phyloP scores from a whole-genome alignment of 179 eudicot species.

The Actinidia chinensis region DNA sequence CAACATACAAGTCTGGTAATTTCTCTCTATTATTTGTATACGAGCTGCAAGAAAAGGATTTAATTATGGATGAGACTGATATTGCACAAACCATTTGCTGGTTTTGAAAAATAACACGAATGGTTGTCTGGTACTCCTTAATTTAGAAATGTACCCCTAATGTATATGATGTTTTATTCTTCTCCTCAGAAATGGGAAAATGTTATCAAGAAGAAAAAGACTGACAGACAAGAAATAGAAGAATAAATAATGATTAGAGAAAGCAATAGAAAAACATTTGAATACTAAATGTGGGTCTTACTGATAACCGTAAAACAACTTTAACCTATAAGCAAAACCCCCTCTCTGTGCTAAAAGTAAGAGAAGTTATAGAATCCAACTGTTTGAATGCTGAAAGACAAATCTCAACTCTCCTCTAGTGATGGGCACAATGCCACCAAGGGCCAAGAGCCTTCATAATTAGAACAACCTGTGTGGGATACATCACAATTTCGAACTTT shows the following conservation, averaged over 20 bases:
- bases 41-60: neutral
- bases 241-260: neutral
- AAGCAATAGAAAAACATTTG: neutral
- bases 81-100: too few relatives aligned
- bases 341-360: neutral
- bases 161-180: too few relatives aligned
- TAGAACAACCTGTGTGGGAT: too few relatives aligned
- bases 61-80: neutral
- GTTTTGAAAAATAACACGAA: too few relatives aligned
- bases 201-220: neutral
- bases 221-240: neutral
- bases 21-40: neutral
- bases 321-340: neutral
- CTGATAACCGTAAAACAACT: neutral
- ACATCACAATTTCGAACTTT: neutral
- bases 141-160: neutral
- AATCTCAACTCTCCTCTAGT: neutral
- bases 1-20: conserved; percentile 61
- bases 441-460: neutral
- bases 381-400: neutral
- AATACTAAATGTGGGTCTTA: neutral
- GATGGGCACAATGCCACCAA: too few relatives aligned
- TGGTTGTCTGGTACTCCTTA: too few relatives aligned
- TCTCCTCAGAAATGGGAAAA: neutral
- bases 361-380: neutral